phyloP scores from a whole-genome alignment of 225 moss, liverwort and hornwort species.

The Anthoceros angustus region DNA sequence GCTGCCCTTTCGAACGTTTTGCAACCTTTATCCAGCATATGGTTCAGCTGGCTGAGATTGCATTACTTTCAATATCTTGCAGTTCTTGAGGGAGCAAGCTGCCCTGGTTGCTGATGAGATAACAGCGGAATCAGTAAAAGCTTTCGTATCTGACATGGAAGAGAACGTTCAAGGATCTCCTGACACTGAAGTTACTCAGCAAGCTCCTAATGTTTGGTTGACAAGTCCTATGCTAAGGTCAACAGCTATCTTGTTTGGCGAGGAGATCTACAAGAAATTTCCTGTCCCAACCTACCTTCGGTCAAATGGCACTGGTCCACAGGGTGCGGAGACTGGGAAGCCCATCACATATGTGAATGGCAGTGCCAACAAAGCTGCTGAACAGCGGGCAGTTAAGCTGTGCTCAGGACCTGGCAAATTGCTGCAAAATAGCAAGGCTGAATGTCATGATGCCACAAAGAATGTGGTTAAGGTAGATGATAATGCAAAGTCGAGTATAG shows the following conservation, averaged over 20 bases:
- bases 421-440: background rate
- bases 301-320: constrained; percentile 19
- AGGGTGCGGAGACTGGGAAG: constrained; percentile 22
- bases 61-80: constrained; percentile 11
- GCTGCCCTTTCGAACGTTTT: background rate
- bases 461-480: constrained; percentile 30
- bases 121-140: constrained; percentile 76
- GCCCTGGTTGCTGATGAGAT: constrained; percentile 80
- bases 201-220: background rate
- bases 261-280: constrained; percentile 32
- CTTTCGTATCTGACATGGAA: constrained; percentile 42
- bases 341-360: constrained; percentile 27
- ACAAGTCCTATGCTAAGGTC: background rate
- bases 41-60: background rate
- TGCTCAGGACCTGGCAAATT: background rate
- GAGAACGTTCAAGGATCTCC: background rate
- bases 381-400: constrained; percentile 14
- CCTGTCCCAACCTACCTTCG: background rate
- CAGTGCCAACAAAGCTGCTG: constrained; percentile 38
- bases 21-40: background rate
- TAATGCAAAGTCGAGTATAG: constrained; percentile 55
- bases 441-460: background rate
- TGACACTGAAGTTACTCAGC: background rate
- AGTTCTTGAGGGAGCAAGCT: constrained; percentile 96
- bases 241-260: background rate